Percentiles rank a stretch among this genome's conserved stretches.
These are phyloP conservation scores for Grammothele lineata DNA, from an alignment of 768 basidiomycete genomes.

Conservation along the genomic window DNA sequence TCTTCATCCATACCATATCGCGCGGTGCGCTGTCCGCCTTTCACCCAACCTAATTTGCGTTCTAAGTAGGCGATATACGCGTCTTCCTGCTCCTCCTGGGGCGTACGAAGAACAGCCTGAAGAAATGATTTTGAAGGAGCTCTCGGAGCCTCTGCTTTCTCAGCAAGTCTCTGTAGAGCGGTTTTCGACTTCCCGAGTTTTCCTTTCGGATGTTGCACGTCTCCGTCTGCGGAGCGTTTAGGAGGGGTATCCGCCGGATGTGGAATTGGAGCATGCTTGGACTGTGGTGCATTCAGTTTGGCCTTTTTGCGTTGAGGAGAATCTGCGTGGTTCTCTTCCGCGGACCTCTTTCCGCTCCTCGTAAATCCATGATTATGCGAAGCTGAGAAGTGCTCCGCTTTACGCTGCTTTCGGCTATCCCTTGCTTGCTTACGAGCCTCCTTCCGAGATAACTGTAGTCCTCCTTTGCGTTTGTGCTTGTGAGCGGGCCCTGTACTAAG, in stretches of 20 bases:
- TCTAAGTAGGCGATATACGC: slow-evolving; percentile 84
- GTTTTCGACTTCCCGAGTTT: slow-evolving; percentile 16
- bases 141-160: slow-evolving; percentile 11
- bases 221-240: no score
- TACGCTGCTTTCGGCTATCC: slow-evolving; percentile 55
- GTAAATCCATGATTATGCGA: slow-evolving; percentile 3
- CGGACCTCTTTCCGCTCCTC: slow-evolving; percentile 32
- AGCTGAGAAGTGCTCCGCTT: slow-evolving; percentile 52
- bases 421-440: slow-evolving; percentile 63
- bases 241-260: not conserved
- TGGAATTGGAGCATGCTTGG: not conserved
- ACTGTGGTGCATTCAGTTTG: slow-evolving; percentile 24
- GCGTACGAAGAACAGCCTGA: slow-evolving; percentile 25
- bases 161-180: slow-evolving; percentile 32
- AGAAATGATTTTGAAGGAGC: not conserved
- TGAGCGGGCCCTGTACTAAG: slow-evolving; percentile 5
- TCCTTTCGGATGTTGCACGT: not conserved
- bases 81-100: slow-evolving; percentile 67
- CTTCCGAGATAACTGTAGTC: slow-evolving; percentile 42
- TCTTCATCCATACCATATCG: slow-evolving; percentile 42
- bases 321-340: slow-evolving; percentile 41
- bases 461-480: slow-evolving; percentile 15
- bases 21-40: slow-evolving; percentile 33
- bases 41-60: slow-evolving; percentile 59
- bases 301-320: slow-evolving; percentile 49